Evolutionary conservation across 257 asterid genomes (phyloP).

Genomic region (Przewalskia tangutica): DNA sequence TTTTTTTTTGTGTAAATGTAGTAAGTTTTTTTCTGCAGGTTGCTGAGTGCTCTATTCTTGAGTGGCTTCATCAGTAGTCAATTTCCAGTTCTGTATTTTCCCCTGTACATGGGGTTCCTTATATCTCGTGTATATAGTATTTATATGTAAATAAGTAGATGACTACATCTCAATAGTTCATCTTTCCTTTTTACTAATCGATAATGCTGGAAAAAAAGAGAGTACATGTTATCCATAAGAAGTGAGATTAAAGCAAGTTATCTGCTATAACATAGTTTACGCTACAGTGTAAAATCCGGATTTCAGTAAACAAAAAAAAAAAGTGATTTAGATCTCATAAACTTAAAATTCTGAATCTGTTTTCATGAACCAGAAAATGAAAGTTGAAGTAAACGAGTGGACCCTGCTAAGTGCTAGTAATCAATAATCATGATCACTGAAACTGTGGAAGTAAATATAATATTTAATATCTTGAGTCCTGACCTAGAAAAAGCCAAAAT

Average conservation of each 20-base stretch:
- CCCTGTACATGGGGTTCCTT: not conserved
- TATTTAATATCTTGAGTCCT: not conserved
- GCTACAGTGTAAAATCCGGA: not conserved
- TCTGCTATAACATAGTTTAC: not conserved
- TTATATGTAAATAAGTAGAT: not conserved
- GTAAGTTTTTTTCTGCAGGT: not conserved
- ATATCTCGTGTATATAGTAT: not conserved
- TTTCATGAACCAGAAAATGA: not conserved
- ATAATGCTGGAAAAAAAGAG: not conserved
- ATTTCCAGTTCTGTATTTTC: not conserved
- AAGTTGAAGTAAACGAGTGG: slow-evolving; percentile 1
- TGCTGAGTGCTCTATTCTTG: not conserved
- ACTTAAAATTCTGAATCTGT: not conserved
- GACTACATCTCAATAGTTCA: not conserved
- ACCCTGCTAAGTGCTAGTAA: not conserved
- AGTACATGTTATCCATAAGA: not conserved
- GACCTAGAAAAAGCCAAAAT: too few species aligned
- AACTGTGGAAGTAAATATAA: not conserved
- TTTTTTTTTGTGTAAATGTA: not conserved
- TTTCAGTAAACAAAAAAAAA: not conserved
- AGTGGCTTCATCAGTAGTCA: not conserved
- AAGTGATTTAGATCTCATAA: not conserved
- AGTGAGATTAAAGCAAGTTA: not conserved
- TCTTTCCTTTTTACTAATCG: not conserved
- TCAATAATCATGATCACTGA: not conserved